phyloP scores from a whole-genome alignment of 495 filamentous ascomycete genomes.

The Aspergillus ostianus region DNA sequence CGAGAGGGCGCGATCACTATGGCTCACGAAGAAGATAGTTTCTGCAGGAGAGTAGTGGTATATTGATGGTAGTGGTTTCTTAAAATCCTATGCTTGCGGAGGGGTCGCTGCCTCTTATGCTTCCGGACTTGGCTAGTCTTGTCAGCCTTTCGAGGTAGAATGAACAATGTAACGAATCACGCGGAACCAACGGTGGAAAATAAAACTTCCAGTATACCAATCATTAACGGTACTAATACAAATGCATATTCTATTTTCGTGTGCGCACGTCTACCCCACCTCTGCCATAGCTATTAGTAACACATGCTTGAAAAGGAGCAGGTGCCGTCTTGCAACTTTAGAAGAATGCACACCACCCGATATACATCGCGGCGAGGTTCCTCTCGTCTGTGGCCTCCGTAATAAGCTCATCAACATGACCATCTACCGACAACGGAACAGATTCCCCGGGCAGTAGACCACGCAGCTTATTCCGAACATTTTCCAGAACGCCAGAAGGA shows the following conservation, averaged over 20 bases:
- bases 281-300: neutral
- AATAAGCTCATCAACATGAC: constrained; percentile 91
- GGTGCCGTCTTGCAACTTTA: constrained; percentile 30
- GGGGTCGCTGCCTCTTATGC: neutral
- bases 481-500: constrained; percentile 86
- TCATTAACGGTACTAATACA: neutral
- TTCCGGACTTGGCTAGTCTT: neutral
- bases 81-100: neutral
- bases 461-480: constrained; percentile 79
- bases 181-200: neutral
- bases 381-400: constrained; percentile 72
- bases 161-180: neutral
- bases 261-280: neutral
- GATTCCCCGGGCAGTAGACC: constrained; percentile 81
- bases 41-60: neutral
- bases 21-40: constrained; percentile 16
- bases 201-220: neutral
- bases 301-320: neutral
- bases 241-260: neutral
- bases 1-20: constrained; percentile 35
- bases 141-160: neutral
- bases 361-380: constrained; percentile 89
- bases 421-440: constrained; percentile 89
- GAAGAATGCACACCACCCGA: constrained; percentile 96
- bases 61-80: neutral